Conservation (phyloP, 2,329 filamentous ascomycete genomes). For the Nemania serpens region DNA sequence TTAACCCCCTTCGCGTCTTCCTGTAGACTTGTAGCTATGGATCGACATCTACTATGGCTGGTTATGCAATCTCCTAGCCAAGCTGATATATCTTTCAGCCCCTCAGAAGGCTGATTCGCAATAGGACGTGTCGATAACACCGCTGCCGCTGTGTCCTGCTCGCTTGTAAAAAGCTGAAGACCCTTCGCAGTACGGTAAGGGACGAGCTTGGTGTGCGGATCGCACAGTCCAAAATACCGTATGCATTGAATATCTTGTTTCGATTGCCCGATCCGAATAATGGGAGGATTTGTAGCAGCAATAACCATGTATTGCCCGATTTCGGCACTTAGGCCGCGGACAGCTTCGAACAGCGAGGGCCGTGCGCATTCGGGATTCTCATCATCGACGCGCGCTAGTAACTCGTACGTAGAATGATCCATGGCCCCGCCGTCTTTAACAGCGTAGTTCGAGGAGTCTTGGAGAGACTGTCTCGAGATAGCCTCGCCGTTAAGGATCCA, state of each 20-base stretch:
- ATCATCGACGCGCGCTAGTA: neutral
- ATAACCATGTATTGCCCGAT: neutral
- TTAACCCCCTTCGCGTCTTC: neutral
- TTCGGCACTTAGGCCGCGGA: neutral
- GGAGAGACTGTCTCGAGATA: neutral
- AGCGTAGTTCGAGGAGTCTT: neutral
- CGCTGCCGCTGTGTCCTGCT: neutral
- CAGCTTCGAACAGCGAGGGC: neutral
- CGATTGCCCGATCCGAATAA: neutral
- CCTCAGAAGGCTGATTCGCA: neutral
- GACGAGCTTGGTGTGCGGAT: neutral
- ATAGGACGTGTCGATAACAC: neutral
- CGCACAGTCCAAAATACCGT: neutral
- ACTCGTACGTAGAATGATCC: neutral
- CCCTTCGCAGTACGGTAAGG: neutral
- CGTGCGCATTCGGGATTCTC: neutral
- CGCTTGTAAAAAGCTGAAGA: neutral
- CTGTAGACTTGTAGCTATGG: too few relatives aligned
- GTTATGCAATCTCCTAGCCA: neutral
- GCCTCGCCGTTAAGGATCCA: conserved; percentile 1
- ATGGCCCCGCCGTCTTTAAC: neutral
- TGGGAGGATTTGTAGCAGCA: neutral
- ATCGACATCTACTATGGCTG: neutral
- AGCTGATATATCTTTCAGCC: neutral
- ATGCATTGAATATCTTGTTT: neutral